phyloP scores from a whole-genome alignment of 139 green algal species.

The Chlamydomonas applanata region DNA sequence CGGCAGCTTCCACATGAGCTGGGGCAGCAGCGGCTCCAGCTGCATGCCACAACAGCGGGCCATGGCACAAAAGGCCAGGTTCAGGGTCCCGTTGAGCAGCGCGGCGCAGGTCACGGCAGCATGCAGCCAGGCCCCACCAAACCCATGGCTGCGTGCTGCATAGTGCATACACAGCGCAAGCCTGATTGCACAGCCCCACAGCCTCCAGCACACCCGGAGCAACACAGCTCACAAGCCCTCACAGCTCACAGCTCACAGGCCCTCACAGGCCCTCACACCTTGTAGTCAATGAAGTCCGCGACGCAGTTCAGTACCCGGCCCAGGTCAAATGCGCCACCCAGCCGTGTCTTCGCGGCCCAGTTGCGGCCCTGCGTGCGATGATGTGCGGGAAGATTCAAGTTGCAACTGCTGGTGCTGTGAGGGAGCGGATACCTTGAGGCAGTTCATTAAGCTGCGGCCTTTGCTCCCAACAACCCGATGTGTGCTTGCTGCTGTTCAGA shows the following conservation, averaged over 20 bases:
- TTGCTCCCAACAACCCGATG: too few species aligned
- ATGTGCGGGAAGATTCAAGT: too few species aligned
- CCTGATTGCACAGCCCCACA: neutral
- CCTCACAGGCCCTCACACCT: neutral
- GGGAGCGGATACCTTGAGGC: too few species aligned
- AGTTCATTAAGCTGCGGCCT: too few species aligned
- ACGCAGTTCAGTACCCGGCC: slow-evolving; percentile 45
- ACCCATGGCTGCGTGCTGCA: too few species aligned
- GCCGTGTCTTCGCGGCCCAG: slow-evolving; percentile 31
- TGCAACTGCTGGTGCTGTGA: too few species aligned
- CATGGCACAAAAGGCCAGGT: too few species aligned
- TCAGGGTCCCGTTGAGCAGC: too few species aligned
- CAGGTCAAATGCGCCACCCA: slow-evolving; percentile 43
- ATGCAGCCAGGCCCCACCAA: too few species aligned
- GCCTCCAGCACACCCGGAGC: neutral
- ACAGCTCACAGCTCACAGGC: neutral
- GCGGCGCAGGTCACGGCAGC: neutral
- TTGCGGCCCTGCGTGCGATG: slow-evolving; percentile 28
- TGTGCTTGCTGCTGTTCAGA: too few species aligned
- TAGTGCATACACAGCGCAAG: too few species aligned
- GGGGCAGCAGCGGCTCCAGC: slow-evolving; percentile 33
- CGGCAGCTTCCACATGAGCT: slow-evolving; percentile 45
- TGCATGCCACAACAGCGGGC: neutral
- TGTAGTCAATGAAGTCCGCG: slow-evolving; percentile 25
- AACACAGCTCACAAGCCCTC: neutral